Base-by-base conservation (phyloP, 306 rosid species). In the Ceratonia siliqua region DNA sequence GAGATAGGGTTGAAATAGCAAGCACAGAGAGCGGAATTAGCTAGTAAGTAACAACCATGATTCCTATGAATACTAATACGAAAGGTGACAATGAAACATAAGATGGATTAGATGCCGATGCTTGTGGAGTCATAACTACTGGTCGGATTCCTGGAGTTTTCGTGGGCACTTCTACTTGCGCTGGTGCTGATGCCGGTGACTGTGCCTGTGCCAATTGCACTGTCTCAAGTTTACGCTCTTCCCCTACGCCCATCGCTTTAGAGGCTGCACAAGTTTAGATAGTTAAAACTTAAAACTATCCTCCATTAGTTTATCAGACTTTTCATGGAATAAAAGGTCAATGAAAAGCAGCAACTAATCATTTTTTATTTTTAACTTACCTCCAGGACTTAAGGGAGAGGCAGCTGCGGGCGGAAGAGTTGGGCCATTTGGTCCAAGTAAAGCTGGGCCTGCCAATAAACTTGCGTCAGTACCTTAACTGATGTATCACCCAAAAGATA, bases 331-430 rank as follows among this genome's bases (percentile, higher is more conserved):
- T 21, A 5, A 24, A 5, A 21, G 30, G 12, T 11, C 46, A 33
- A 5, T 5, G 35, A 2, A n/a, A n/a, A n/a, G n/a, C n/a, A n/a
- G n/a, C n/a, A n/a, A n/a, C n/a, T n/a, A n/a, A n/a, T n/a, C n/a
- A n/a, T n/a, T n/a, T n/a, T n/a, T n/a, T 20, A 64, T 22, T 39
- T 24, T 30, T 8, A 5, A n/a, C 42, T 75, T 84, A 89, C 94
- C 94, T 78, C 18, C 54, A 30, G 90, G 87, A 70, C 87, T 85
- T 4, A 56, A 65, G 52, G 95, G 82, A 54, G 96, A 80, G 42
- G 46, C 74, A 43, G 82, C 79, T 20, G 32, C 17, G 2, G 86
- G 85, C 6, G 86, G 8, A 42, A 15, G 61, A 69, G 67, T 20
- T 35, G 80, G 86, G 43, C 35, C 79, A 69, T 62, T 70, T 48